Evolutionary conservation across 2,329 filamentous ascomycete genomes (phyloP), one percentile per base, ranked within the genome.

Genomic region (Chrysoporthe puriensis): DNA sequence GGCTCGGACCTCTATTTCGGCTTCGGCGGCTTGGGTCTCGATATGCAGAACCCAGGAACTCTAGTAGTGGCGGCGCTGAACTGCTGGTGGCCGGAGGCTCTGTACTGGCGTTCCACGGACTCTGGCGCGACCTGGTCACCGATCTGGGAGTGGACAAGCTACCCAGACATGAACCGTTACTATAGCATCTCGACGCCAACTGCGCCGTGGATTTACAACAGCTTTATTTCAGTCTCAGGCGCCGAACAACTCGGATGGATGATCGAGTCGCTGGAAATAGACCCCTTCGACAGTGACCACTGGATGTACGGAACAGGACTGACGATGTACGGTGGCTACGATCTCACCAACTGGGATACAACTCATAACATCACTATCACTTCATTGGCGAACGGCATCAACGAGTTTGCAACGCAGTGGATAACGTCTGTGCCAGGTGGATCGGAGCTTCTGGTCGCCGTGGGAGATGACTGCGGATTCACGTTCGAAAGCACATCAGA

Each of bases 231-330:
- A 3, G 73, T 74, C 4, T 14, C 68, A 7, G 83, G 85, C 66
- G 79, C 77, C 16, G 85, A 86, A 76, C 79, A 79, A 42, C 75
- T 88, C 3, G 86, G 86, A 1, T 88, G 86, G 86, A 88, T 88
- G 86, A 85, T 88, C 9, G 86, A 88, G 72, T 77, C 82, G 0
- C 74, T 88, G 8, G 84, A 84, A 32, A 88, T 89, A 62, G 80
- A 88, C 72, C 86, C 86, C 0, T 80, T 82, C 36, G 85, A 89
- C 71, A 86, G 84, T 66, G 80, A 88, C 72, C 86, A 88, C 73
- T 88, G 85, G 84, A 76, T 88, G 0, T 89, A 88, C 67, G 85
- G 84, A n/a, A 89, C 86, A 0, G 86, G 86, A 16, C 74, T 78
- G 26, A 76, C 75, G 0, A 62, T 77, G 3, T 76, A 71, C 59